These are phyloP conservation scores for Suhomyces panamericanus DNA, from an alignment of 1,139 yeast genomes.

Conservation along the genomic window DNA sequence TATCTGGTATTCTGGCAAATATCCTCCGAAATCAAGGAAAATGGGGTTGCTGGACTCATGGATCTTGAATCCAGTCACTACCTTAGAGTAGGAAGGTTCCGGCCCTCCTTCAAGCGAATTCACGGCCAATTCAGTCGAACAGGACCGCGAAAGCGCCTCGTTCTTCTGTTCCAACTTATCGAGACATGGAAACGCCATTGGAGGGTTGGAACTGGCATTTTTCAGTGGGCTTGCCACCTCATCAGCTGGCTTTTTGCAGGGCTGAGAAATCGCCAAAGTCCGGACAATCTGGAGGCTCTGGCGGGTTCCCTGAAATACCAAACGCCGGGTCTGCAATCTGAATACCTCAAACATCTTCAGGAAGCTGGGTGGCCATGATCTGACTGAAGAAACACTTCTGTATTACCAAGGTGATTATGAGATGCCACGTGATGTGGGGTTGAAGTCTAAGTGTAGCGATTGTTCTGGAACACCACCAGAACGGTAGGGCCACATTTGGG, in stretches of 20 bases:
- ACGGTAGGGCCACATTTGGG: not conserved
- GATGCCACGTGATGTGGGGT: conserved; percentile 9
- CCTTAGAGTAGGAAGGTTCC: conserved; percentile 79
- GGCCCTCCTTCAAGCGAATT: conserved; percentile 68
- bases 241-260: not conserved
- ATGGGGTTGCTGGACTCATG: conserved; percentile 60
- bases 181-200: conserved; percentile 79
- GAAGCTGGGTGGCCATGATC: not conserved
- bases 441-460: too few species aligned
- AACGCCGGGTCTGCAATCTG: not conserved
- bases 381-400: not conserved
- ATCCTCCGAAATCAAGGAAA: conserved; percentile 80
- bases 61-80: conserved; percentile 65
- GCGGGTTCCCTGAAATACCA: not conserved
- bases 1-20: conserved; percentile 67
- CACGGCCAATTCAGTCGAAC: conserved; percentile 23
- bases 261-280: not conserved
- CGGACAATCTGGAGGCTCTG: not conserved
- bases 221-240: conserved; percentile 8
- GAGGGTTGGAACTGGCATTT: conserved; percentile 51
- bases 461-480: too few species aligned
- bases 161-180: conserved; percentile 71
- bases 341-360: not conserved
- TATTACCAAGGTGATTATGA: conserved; percentile 4
- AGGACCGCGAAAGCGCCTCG: conserved; percentile 37